Conservation (phyloP, 345 rosid genomes). For the Aquilaria malaccensis region DNA sequence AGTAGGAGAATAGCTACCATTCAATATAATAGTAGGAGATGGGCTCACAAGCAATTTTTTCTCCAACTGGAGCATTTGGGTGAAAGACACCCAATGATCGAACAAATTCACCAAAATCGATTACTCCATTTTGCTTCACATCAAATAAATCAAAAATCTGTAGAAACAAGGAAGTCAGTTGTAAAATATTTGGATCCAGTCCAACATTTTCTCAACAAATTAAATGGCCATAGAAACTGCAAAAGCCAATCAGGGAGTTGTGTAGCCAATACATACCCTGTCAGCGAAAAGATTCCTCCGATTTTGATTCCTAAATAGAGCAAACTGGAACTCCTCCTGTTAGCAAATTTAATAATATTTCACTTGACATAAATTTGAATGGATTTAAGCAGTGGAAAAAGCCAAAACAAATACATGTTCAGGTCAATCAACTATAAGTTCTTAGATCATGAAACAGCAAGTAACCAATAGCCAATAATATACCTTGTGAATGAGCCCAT, state of each 20-base stretch:
- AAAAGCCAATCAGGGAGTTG: background rate
- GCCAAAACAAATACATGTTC: too few species aligned
- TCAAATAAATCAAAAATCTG: conserved; percentile 86
- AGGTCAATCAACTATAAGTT: too few species aligned
- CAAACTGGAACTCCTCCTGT: conserved; percentile 92
- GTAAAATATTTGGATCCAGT: background rate
- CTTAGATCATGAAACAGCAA: background rate
- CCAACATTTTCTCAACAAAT: background rate
- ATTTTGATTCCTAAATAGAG: conserved; percentile 75
- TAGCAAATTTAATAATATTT: conserved; percentile 1
- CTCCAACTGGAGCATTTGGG: conserved; percentile 58
- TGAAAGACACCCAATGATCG: conserved; percentile 82
- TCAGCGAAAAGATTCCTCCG: conserved; percentile 78
- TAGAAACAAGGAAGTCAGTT: background rate
- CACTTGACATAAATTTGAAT: too few species aligned
- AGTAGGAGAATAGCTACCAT: background rate
- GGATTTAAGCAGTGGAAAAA: too few species aligned
- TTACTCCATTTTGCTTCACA: conserved; percentile 83
- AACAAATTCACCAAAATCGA: conserved; percentile 86
- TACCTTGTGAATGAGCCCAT: conserved; percentile 94
- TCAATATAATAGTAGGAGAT: background rate
- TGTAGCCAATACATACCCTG: conserved; percentile 40
- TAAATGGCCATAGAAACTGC: background rate
- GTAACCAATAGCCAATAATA: background rate
- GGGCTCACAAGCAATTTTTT: conserved; percentile 64